Evolutionary conservation across 2,329 filamentous ascomycete species (phyloP), one percentile per base, ranked within the genome.

Genomic region (Penicillium sp.): DNA sequence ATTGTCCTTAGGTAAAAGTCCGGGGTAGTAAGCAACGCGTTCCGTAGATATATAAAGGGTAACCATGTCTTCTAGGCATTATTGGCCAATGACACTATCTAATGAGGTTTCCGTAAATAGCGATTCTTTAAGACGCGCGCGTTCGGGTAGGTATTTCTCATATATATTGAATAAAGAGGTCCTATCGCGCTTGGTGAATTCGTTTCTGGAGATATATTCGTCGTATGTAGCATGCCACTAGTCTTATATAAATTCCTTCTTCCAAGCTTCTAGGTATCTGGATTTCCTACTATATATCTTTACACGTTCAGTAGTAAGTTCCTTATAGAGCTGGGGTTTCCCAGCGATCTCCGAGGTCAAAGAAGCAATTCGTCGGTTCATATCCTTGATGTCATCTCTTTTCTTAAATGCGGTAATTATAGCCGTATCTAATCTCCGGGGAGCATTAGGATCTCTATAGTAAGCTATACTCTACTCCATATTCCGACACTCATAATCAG

Each of bases 391-490:
- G 20, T 63, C 47, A 8, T 59, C 35, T 18, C 57, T 29, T 6
- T 18, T 26, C 43, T 61, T 23, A 20, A 67, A 62, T 41, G 54
- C 14, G 4, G 25, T 11, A 6, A 62, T 29, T 48, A 35, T 26
- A 40, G 56, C 58, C 53, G 48, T 42, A 51, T 65, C 31, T 4
- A 67, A 55, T 20, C 60, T 44, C 1, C 50, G 52, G 18, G 47
- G 63, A 2, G 50, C 35, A 49, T 67, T 67, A 1, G 44, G 20
- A 37, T 67, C 57, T 42, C 50, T 49, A 53, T 64, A 54, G 49
- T 67, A 48, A 9, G 57, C 54, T 49, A 67, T 65, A 14, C 59
- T 67, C 47, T 61, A 33, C 53, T 68, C 59, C 18, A 68, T 64
- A 20, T 62, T 50, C 14, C 52, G 52, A 20, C 25, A 65, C 54